Evolutionary conservation across 1,139 yeast species (phyloP), one percentile per base, ranked within the genome.

Genomic region (Pneumocystis jirovecii): DNA sequence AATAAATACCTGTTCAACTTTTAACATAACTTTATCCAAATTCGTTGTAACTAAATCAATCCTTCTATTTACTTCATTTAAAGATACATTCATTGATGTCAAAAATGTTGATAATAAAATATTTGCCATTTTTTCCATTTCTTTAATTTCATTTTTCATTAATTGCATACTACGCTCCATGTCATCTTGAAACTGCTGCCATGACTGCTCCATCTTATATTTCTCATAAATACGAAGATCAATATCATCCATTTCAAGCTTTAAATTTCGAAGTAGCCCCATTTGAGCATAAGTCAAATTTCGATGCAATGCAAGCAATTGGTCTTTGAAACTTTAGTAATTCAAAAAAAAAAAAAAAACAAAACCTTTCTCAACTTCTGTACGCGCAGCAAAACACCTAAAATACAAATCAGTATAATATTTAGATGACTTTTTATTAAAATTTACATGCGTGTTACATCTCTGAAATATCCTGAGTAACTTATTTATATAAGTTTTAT

Each of bases 381-480:
- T 50, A 6, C 57, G 57, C 8, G 57, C 34, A 50, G 10, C 15
- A 50, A 25, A 50, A 12, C 57, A 50, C 34, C 57, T 50, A 50
- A 50, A 50, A 25, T 15, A 25, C 5, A 25, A 15, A 12, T 50
- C 1, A 2, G 12, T 17, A 50, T 21, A 12, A 12, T 50, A 2
- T 44, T 21, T 29, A 7, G 12, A 31, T 25, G 25, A 3, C 3
- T 50, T 50, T 25, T 25, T 50, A 25, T 1, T 7, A 21, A 50
- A 50, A 50, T 34, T 12, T 25, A 50, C 57, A 50, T 50, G 1
- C 57, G 57, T 19, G 57, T 50, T 37, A 63, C 65, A 29, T 65
- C 66, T 60, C 66, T 61, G 45, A 50, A 65, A 39, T 65, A 65
- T 39, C 66, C 66, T 2, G 66, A 65, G 31, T 59, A 65, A 25